Conservation (phyloP, 1,139 yeast genomes). For the Kurtzmaniella quercitrusa region DNA sequence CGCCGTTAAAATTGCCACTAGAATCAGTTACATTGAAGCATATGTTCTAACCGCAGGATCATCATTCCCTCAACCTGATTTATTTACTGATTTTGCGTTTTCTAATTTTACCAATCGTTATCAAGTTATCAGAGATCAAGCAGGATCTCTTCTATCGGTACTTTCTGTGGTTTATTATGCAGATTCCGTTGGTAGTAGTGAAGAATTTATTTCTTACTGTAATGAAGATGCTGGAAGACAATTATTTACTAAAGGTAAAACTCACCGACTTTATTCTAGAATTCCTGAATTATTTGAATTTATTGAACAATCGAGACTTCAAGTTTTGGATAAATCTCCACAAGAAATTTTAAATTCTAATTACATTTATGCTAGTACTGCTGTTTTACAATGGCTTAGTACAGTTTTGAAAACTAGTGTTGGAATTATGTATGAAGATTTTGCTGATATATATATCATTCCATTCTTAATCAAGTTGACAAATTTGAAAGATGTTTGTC, state of each 20-base stretch:
- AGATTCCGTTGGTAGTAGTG: constrained; percentile 43
- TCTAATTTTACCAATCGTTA: constrained; percentile 59
- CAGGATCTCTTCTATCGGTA: constrained; percentile 62
- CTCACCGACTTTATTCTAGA: constrained; percentile 20
- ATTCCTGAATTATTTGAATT: constrained; percentile 36
- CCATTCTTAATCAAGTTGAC: constrained; percentile 71
- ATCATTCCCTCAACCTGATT: constrained; percentile 51
- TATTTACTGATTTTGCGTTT: constrained; percentile 45
- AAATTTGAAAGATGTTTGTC: constrained; percentile 76
- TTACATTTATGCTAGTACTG: constrained; percentile 46
- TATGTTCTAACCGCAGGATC: constrained; percentile 55
- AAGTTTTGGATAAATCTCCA: constrained; percentile 30
- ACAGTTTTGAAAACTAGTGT: constrained; percentile 40
- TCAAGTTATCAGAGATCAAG: constrained; percentile 67
- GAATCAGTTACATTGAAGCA: constrained; percentile 55
- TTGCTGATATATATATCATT: constrained; percentile 43
- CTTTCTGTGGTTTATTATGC: constrained; percentile 50
- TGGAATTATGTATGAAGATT: constrained; percentile 35
- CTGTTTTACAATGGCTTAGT: constrained; percentile 39
- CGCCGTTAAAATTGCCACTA: constrained; percentile 65
- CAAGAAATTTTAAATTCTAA: constrained; percentile 45
- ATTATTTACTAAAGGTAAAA: constrained; percentile 12
- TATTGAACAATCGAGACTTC: constrained; percentile 41
- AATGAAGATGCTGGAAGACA: constrained; percentile 18
- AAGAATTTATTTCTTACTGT: constrained; percentile 39